phyloP scores from a whole-genome alignment of 106 monocot species.

The Dioscorea alata region DNA sequence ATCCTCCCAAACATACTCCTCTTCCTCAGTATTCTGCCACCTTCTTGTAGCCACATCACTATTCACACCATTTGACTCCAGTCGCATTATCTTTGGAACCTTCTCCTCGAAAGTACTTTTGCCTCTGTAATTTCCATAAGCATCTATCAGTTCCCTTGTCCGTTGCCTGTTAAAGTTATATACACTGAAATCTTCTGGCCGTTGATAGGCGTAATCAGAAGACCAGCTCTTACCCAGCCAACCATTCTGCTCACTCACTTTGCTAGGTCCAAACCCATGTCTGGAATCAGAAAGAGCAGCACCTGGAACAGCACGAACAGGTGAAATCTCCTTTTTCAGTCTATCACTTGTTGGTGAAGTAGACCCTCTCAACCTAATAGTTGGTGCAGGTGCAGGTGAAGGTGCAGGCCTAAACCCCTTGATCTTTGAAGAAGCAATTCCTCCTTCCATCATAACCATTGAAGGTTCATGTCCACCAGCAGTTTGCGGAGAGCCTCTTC shows the following conservation, averaged over 20 bases:
- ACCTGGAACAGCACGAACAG: slow-evolving; percentile 24
- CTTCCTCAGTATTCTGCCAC: slow-evolving; percentile 89
- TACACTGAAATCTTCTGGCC: slow-evolving; percentile 8
- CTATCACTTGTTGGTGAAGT: slow-evolving; percentile 36
- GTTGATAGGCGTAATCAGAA: slow-evolving; percentile 15
- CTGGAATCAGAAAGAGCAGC: slow-evolving; percentile 32
- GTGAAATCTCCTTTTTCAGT: slow-evolving; percentile 23
- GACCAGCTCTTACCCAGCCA: slow-evolving; percentile 25
- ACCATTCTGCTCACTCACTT: slow-evolving; percentile 29
- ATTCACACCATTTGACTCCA: slow-evolving; percentile 41
- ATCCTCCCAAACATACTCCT: slow-evolving; percentile 95
- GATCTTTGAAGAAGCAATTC: slow-evolving; percentile 20
- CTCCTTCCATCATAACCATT: slow-evolving; percentile 14
- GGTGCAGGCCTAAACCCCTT: slow-evolving; percentile 22
- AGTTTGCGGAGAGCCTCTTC: slow-evolving; percentile 13
- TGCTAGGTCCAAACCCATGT: slow-evolving; percentile 23
- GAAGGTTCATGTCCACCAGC: slow-evolving; percentile 5
- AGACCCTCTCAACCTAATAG: slow-evolving; percentile 28
- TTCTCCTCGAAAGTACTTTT: slow-evolving; percentile 32
- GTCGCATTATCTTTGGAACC: slow-evolving; percentile 40
- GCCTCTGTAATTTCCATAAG: slow-evolving; percentile 74
- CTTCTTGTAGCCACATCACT: slow-evolving; percentile 28
- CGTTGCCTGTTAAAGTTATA: slow-evolving; percentile 32
- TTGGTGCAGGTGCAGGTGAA: slow-evolving; percentile 34
- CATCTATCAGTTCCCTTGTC: slow-evolving; percentile 68